A percentile compares a stretch with the other conserved stretches of the same genome.
Evolutionary conservation across 352 stramenopile genomes (phyloP).

Genomic region (Pythium scleroteichum): DNA sequence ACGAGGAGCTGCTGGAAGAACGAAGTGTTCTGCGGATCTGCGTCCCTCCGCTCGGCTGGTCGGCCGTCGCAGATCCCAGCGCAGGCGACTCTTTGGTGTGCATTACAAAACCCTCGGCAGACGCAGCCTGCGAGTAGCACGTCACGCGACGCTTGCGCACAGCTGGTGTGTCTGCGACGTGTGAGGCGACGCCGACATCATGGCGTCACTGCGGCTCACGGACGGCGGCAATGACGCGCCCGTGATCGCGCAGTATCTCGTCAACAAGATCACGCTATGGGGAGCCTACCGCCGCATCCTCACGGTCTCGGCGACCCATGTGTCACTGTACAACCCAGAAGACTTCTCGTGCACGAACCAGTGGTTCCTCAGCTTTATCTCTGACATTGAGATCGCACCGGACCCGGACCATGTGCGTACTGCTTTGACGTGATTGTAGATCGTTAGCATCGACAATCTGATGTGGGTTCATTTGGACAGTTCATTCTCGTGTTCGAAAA

Average conservation of each 20-base stretch:
- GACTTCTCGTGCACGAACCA: slow-evolving; percentile 72
- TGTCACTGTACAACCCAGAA: slow-evolving; percentile 67
- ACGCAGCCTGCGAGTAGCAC: no score
- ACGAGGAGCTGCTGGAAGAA: no score
- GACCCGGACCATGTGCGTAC: slow-evolving; percentile 38
- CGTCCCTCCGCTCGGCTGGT: no score
- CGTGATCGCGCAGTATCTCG: slow-evolving; percentile 68
- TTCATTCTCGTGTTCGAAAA: slow-evolving; percentile 68
- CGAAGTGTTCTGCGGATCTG: no score
- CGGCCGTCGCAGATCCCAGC: no score
- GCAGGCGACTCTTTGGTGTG: no score
- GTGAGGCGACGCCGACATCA: not conserved
- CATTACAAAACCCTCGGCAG: no score
- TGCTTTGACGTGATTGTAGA: not conserved
- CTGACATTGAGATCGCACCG: slow-evolving; percentile 40
- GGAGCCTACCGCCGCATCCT: slow-evolving; percentile 62
- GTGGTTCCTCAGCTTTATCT: slow-evolving; percentile 68
- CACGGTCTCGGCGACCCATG: slow-evolving; percentile 46
- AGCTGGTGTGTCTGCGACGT: slow-evolving; percentile 11
- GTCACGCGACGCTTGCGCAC: not conserved
- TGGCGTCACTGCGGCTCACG: slow-evolving; percentile 12
- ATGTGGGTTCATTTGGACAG: slow-evolving; percentile 22
- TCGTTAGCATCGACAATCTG: not conserved
- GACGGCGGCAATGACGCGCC: slow-evolving; percentile 22
- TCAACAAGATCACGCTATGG: slow-evolving; percentile 69